A percentile compares a stretch with the other conserved stretches of the same genome.
Evolutionary conservation across 176 grass and related monocot species (phyloP).

Genomic region (Elaeis guineensis): DNA sequence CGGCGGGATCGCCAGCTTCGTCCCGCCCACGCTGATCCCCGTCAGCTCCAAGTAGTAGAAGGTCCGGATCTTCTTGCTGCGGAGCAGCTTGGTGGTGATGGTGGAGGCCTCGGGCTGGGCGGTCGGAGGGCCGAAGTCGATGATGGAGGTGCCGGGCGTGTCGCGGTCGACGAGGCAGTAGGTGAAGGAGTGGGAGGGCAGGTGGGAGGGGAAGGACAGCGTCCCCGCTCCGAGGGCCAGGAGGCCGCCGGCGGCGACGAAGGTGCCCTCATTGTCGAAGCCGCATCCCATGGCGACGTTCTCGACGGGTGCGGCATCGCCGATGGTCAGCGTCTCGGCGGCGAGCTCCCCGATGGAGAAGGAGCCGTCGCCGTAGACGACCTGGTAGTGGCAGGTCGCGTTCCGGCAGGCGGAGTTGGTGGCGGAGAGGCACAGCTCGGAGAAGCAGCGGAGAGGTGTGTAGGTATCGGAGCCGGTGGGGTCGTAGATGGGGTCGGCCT

Average conservation of each 20-base stretch:
- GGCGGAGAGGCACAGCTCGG: conserved; percentile 29
- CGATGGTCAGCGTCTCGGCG: conserved; percentile 38
- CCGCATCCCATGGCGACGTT: conserved; percentile 45
- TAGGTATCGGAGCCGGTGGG: conserved; percentile 38
- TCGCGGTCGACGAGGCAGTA: conserved; percentile 42
- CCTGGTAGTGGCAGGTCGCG: conserved; percentile 16
- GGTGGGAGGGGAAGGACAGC: conserved; percentile 41
- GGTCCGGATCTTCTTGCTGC: conserved; percentile 20
- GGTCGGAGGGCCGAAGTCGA: conserved; percentile 28
- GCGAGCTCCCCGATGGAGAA: conserved; percentile 36
- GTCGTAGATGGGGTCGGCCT: conserved; percentile 40
- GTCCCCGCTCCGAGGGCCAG: conserved; percentile 34
- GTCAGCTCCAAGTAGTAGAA: conserved; percentile 48
- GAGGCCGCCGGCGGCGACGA: conserved; percentile 27
- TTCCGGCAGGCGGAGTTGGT: conserved; percentile 36
- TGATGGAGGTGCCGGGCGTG: conserved; percentile 11
- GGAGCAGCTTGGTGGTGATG: conserved; percentile 20
- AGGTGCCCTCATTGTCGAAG: conserved; percentile 19
- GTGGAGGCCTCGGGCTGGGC: conserved; percentile 12
- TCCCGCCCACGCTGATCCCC: conserved; percentile 34
- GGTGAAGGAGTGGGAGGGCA: conserved; percentile 36
- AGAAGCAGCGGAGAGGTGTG: conserved; percentile 28
- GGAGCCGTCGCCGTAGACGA: conserved; percentile 29
- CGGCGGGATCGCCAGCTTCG: background rate
- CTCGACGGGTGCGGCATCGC: conserved; percentile 17